Evolutionary conservation across 2,329 filamentous ascomycete species (phyloP).

Genomic region (Phyllosticta ampelicida): DNA sequence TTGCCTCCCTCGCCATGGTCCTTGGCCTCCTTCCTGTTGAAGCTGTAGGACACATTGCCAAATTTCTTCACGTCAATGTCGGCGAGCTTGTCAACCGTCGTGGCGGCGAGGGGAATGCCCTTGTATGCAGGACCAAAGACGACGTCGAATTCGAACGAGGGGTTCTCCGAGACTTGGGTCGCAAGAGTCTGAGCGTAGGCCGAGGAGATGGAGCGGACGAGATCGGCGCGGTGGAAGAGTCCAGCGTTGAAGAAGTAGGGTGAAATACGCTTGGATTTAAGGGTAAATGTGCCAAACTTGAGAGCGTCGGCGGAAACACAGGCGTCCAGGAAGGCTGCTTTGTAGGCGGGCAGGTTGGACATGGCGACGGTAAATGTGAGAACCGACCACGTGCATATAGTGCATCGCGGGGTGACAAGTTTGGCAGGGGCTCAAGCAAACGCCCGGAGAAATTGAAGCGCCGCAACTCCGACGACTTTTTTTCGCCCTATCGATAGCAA

Average conservation of each 20-base stretch:
- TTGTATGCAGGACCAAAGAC: slow-evolving; percentile 95
- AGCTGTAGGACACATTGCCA: slow-evolving; percentile 66
- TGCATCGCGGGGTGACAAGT: slow-evolving; percentile 1
- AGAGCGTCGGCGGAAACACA: slow-evolving; percentile 58
- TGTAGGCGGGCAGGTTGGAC: slow-evolving; percentile 32
- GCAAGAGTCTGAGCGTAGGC: slow-evolving; percentile 63
- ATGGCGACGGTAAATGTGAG: neutral
- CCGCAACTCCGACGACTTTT: slow-evolving; percentile 7
- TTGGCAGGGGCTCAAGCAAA: neutral
- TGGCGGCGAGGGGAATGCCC: slow-evolving; percentile 80
- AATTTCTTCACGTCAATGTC: slow-evolving; percentile 57
- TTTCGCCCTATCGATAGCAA: slow-evolving; percentile 11
- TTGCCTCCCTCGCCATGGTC: slow-evolving; percentile 89
- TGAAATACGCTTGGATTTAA: slow-evolving; percentile 84
- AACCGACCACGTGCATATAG: neutral
- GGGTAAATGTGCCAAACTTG: slow-evolving; percentile 72
- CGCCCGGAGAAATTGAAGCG: slow-evolving; percentile 2
- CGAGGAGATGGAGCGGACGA: slow-evolving; percentile 65
- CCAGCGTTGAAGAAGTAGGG: slow-evolving; percentile 99
- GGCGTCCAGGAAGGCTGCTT: slow-evolving; percentile 60
- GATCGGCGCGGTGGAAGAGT: slow-evolving; percentile 70
- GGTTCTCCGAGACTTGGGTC: slow-evolving; percentile 30
- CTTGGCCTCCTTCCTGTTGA: slow-evolving; percentile 95
- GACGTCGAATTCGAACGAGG: slow-evolving; percentile 59
- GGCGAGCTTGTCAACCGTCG: slow-evolving; percentile 64